These are phyloP conservation scores for Monosporozyma unispora DNA, from an alignment of 805 yeast genomes.

Conservation along the genomic window DNA sequence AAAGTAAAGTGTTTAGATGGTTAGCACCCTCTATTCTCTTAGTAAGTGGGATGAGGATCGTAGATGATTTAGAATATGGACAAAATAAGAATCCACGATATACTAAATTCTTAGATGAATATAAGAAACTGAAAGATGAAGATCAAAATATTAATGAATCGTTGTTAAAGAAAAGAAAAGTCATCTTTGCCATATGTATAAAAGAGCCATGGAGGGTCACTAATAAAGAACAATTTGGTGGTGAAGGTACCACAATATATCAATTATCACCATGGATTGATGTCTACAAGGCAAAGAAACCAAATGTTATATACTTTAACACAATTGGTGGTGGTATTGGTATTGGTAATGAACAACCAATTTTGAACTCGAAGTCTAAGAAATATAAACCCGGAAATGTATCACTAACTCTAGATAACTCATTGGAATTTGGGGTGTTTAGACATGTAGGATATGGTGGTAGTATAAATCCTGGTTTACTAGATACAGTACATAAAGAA, in stretches of 20 bases:
- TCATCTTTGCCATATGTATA: slow-evolving; percentile 57
- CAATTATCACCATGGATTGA: slow-evolving; percentile 62
- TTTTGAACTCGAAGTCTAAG: slow-evolving; percentile 36
- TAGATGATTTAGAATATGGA: slow-evolving; percentile 19
- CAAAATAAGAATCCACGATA: slow-evolving; percentile 33
- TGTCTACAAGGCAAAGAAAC: slow-evolving; percentile 35
- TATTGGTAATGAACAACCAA: slow-evolving; percentile 65
- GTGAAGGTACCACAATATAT: slow-evolving; percentile 44
- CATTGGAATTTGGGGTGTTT: slow-evolving; percentile 73
- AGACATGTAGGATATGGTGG: slow-evolving; percentile 58
- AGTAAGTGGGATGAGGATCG: slow-evolving; percentile 52
- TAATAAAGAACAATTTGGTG: slow-evolving; percentile 67
- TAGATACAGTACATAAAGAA: slow-evolving; percentile 13
- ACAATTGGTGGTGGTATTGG: slow-evolving; percentile 76
- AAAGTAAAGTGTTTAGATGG: slow-evolving; percentile 81
- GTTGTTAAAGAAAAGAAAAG: slow-evolving; percentile 26
- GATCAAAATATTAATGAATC: slow-evolving; percentile 17
- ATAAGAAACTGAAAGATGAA: slow-evolving; percentile 33
- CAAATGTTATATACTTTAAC: slow-evolving; percentile 52
- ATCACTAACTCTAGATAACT: slow-evolving; percentile 67
- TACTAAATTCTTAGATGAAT: slow-evolving; percentile 42
- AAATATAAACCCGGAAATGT: slow-evolving; percentile 64
- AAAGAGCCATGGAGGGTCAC: slow-evolving; percentile 71
- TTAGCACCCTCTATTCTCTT: slow-evolving; percentile 72
- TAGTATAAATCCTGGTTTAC: slow-evolving; percentile 33